Base-by-base conservation (phyloP, 208 protist species). In the Angomonas deanei region DNA sequence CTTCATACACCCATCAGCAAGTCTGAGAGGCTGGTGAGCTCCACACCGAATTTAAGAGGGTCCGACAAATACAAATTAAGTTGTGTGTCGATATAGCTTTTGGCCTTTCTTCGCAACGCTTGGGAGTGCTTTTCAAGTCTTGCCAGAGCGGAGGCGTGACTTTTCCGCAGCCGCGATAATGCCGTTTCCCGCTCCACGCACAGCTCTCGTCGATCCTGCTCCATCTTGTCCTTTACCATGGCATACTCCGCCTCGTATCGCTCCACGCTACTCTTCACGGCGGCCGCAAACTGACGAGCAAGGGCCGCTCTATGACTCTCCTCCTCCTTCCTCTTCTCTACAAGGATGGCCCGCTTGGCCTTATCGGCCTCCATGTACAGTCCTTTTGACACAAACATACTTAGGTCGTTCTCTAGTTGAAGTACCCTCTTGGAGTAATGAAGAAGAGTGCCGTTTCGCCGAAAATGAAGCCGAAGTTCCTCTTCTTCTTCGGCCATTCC, bases 191-290 rank as follows among this genome's bases (percentile, higher is more conserved):
- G 48, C 21, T 30, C 24, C 48, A 49, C 27, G 32, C 34, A 42
- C 4, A 63, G 31, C 11, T 30, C 61, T 23, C 54, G 63, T 28
- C 23, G 52, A 36, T 50, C 15, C 27, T 38, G 36, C 1, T 31
- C 56, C 28, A 60, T 31, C 34, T 56, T 4, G 33, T 48, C 28
- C 48, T 68, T 56, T 19, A 67, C 36, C 1, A 34, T 36, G 6
- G 31, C 23, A 21, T 66, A 32, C 61, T 63, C 66, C 3, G 42
- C 55, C 6, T 59, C 39, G 30, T 68, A 73, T 26, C 46, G 33
- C 15, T 5, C 47, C 57, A 23, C 61, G 46, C 42, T 27, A n/a
- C 24, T 27, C 48, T 21, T 27, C 6, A 27, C 48, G 48, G 6
- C 48, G 27, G 24, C 48, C 3, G 1, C 48, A 2, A 27, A n/a